Evolutionary conservation across 805 yeast species (phyloP), one percentile per base, ranked within the genome.

Genomic region (Cephaloascus fragrans): DNA sequence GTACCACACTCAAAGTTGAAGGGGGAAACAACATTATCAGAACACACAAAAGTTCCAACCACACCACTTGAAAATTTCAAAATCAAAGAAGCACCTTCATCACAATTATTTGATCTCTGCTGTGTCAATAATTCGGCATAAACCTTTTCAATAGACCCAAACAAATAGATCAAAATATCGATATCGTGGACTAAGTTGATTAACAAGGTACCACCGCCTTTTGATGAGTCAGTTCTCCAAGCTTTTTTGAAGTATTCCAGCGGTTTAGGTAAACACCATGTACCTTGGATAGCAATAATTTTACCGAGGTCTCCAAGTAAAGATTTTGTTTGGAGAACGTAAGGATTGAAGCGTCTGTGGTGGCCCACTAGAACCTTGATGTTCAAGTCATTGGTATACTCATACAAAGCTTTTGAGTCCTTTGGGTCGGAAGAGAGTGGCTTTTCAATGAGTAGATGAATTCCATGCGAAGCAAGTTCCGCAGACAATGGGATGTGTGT

Each of bases 321-420:
- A n/a, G 49, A 47, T 43, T 63, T 64, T 28, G 69, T 56, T 19
- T 60, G 57, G 1, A 63, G 53, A 18, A 65, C 62, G 42, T 55
- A 64, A 3, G 71, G 70, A 41, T 64, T 65, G 43, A 64, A 65
- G 15, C 71, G 46, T 23, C 71, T 52, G 44, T 64, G 71, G 45
- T 64, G 71, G 9, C 70, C 70, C 31, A 65, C 59, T 39, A 65
- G 50, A 10, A 64, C 51, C 36, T 55, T 51, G 14, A 64, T 63
- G 33, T 55, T 46, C 36, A 45, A 41, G 19, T 28, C 26, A 19
- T 44, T 47, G 34, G 61, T 55, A 41, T 44, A 56, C 20, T 51
- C 51, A 32, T 56, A 59, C 28, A 64, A 46, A 4, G 59, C 55
- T 38, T 55, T 47, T 34, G 66, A 63, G 20, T 62, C 69, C 12